These are phyloP conservation scores for Ramularia collo-cygni DNA, from an alignment of 2,329 filamentous ascomycete genomes.

Conservation along the genomic window DNA sequence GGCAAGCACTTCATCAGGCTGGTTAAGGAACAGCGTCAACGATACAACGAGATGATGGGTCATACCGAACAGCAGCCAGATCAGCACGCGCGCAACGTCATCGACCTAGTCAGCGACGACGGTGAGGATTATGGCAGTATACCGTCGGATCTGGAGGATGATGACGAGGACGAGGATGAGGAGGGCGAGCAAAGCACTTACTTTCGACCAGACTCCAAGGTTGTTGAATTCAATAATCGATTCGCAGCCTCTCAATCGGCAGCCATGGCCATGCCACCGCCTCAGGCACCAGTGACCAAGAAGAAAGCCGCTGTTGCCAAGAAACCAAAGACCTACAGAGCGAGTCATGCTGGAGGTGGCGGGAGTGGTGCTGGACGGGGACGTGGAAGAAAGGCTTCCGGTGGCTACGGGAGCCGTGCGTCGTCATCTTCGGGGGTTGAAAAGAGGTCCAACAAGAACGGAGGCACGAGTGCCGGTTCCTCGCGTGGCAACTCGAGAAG, in stretches of 20 bases:
- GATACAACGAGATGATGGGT: slow-evolving; percentile 36
- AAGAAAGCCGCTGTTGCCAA: slow-evolving; percentile 9
- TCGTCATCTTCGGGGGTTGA: slow-evolving; percentile 4
- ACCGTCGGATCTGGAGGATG: slow-evolving; percentile 30
- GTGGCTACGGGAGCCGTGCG: neutral
- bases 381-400: slow-evolving; percentile 4
- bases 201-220: slow-evolving; percentile 18
- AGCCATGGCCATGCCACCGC: slow-evolving; percentile 5
- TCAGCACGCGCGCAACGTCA: slow-evolving; percentile 45
- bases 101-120: slow-evolving; percentile 41
- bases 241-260: slow-evolving; percentile 15
- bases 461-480: neutral
- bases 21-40: slow-evolving; percentile 37
- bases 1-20: slow-evolving; percentile 56
- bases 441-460: slow-evolving; percentile 1
- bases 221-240: slow-evolving; percentile 17
- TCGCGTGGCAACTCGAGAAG: neutral
- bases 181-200: slow-evolving; percentile 21
- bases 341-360: slow-evolving; percentile 1
- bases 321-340: slow-evolving; percentile 4
- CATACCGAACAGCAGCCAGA: slow-evolving; percentile 30
- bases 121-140: slow-evolving; percentile 38
- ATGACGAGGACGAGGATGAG: slow-evolving; percentile 26
- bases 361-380: neutral
- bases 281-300: neutral